phyloP scores from a whole-genome alignment of 2,329 filamentous ascomycete genomes.

The Xylariaceae sp. region DNA sequence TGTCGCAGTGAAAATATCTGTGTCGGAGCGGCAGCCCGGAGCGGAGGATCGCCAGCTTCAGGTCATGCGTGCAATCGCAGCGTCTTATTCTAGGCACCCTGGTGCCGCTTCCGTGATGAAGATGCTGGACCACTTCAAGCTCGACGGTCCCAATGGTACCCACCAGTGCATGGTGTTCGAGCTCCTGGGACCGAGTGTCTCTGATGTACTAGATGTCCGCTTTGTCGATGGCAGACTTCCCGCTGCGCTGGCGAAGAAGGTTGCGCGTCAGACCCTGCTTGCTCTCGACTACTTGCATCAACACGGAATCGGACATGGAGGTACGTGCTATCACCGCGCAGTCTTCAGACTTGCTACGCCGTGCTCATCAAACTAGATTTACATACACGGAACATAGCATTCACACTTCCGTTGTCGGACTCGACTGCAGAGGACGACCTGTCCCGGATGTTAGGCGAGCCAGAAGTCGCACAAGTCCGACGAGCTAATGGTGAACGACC shows the following conservation, averaged over 20 bases:
- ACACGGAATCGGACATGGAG: constrained; percentile 6
- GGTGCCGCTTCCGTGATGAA: constrained; percentile 3
- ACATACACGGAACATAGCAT: constrained; percentile 5
- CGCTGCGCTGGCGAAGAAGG: background rate
- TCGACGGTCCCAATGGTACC: constrained; percentile 8
- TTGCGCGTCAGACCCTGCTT: constrained; percentile 1
- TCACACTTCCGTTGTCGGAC: background rate
- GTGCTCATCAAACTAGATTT: constrained; percentile 6
- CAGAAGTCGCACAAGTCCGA: background rate
- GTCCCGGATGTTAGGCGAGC: background rate
- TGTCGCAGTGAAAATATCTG: constrained; percentile 11
- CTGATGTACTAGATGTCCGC: background rate
- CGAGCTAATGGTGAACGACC: background rate
- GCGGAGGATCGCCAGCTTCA: constrained; percentile 2
- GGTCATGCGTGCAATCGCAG: constrained; percentile 5
- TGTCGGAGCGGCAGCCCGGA: background rate
- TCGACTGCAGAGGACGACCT: constrained; percentile 1
- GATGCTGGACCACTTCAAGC: constrained; percentile 8
- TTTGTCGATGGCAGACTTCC: constrained; percentile 5
- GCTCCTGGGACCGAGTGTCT: constrained; percentile 6
- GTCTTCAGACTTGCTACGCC: too few species aligned
- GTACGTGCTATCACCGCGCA: too few species aligned
- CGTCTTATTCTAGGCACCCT: background rate
- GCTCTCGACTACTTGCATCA: constrained; percentile 8
- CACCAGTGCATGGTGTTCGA: constrained; percentile 14